Conservation (phyloP, 1,284 basidiomycete genomes). For the Pascua guehoae region DNA sequence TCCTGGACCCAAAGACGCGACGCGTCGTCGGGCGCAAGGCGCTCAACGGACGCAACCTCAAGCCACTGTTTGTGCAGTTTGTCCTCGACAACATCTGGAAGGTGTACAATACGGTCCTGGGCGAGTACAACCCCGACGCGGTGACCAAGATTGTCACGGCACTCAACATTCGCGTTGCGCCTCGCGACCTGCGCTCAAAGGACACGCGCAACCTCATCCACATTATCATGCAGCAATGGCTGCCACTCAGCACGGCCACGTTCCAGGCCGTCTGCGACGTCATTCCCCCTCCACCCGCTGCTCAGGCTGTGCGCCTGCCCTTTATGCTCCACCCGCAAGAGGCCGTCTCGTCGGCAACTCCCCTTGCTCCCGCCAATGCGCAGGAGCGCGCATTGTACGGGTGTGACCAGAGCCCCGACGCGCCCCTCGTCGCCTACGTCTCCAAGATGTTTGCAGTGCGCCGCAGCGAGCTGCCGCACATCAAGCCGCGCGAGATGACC, state of each 20-base stretch:
- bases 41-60: slow-evolving; percentile 73
- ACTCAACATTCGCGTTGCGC: slow-evolving; percentile 76
- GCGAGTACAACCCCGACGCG: slow-evolving; percentile 81
- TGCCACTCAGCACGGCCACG: slow-evolving; percentile 86
- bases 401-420: slow-evolving; percentile 61
- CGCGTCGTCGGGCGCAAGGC: slow-evolving; percentile 88
- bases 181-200: slow-evolving; percentile 87
- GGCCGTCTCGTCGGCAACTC: slow-evolving; percentile 32
- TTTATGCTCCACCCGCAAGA: slow-evolving; percentile 87
- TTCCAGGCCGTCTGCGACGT: slow-evolving; percentile 91
- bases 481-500: slow-evolving; percentile 69
- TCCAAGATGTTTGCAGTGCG: slow-evolving; percentile 98
- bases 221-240: slow-evolving; percentile 91
- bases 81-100: slow-evolving; percentile 97
- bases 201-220: slow-evolving; percentile 79
- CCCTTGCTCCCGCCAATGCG: slow-evolving; percentile 63
- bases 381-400: slow-evolving; percentile 78
- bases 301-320: slow-evolving; percentile 80
- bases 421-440: slow-evolving; percentile 77
- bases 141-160: slow-evolving; percentile 83
- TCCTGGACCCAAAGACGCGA: slow-evolving; percentile 94
- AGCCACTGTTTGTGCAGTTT: slow-evolving; percentile 98
- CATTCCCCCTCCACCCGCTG: slow-evolving; percentile 77
- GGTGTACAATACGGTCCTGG: slow-evolving; percentile 81
- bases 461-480: slow-evolving; percentile 75